These are phyloP conservation scores for Podila epigama DNA, from an alignment of 192 early-diverging fungal species.

Conservation along the genomic window DNA sequence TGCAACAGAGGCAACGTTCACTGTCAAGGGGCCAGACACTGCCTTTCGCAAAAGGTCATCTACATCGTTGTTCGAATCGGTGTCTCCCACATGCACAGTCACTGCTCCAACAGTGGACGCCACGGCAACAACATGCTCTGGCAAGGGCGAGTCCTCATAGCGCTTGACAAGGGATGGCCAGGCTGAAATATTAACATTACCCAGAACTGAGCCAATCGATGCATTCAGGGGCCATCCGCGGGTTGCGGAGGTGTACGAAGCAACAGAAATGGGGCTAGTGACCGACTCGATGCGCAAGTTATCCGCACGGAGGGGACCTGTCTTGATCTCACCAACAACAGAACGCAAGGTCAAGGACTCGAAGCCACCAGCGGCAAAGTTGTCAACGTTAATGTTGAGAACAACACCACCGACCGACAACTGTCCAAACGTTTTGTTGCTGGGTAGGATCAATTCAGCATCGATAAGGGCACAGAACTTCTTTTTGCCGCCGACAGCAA, in stretches of 20 bases:
- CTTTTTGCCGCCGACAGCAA: background rate
- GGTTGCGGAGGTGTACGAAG: conserved; percentile 7
- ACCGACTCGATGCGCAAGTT: conserved; percentile 2
- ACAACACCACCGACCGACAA: conserved; percentile 19
- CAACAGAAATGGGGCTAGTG: conserved; percentile 2
- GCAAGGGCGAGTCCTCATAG: conserved; percentile 3
- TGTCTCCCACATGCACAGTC: background rate
- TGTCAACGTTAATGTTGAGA: background rate
- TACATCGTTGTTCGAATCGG: background rate
- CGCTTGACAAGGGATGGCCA: background rate
- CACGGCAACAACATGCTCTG: background rate
- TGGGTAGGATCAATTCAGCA: conserved; percentile 23
- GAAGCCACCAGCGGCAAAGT: background rate
- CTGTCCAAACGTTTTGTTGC: background rate
- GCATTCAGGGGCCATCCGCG: background rate
- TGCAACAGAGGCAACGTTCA: background rate
- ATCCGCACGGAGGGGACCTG: conserved; percentile 5
- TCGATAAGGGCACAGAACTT: conserved; percentile 27
- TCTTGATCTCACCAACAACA: conserved; percentile 22
- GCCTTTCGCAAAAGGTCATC: background rate
- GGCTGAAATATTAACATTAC: conserved; percentile 4
- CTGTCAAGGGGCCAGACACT: background rate
- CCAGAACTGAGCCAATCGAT: background rate
- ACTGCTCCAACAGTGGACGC: background rate
- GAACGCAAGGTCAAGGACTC: background rate